A percentile compares a stretch with the other conserved stretches of the same genome.
phyloP scores from a whole-genome alignment of 331 rosid genomes.

The Erythrophleum ivorense region DNA sequence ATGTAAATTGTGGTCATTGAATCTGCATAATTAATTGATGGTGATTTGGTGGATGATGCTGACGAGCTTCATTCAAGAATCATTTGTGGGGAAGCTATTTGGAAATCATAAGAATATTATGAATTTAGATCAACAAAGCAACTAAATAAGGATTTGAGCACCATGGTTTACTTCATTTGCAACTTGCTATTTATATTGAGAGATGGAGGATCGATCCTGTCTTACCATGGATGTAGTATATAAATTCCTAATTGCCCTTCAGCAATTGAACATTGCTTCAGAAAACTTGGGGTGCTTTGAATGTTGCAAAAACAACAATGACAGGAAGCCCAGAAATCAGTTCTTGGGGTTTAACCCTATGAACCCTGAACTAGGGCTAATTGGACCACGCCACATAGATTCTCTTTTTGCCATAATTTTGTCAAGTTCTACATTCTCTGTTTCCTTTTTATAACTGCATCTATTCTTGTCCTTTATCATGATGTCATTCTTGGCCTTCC shows the following conservation, averaged over 20 bases:
- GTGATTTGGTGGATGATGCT: constrained; percentile 20
- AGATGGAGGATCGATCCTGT: not conserved
- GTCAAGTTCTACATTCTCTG: not conserved
- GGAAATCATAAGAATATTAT: not conserved
- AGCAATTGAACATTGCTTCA: not conserved
- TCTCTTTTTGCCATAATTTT: too few relatives aligned
- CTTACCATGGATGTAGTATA: not conserved
- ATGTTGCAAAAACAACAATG: not conserved
- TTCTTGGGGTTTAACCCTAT: not conserved
- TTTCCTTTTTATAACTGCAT: too few relatives aligned
- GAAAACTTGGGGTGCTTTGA: not conserved
- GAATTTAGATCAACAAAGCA: not conserved
- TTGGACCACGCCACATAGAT: too few relatives aligned
- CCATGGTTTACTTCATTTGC: not conserved
- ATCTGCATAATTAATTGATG: constrained; percentile 25
- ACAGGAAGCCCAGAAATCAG: not conserved
- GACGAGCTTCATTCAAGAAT: constrained; percentile 14
- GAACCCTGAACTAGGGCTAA: not conserved
- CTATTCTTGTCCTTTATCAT: not conserved
- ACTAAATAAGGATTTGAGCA: constrained; percentile 5
- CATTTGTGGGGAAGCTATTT: constrained; percentile 17
- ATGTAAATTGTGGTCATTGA: constrained; percentile 14
- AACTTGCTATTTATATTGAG: not conserved
- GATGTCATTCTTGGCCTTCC: not conserved
- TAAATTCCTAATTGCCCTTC: not conserved